Percentiles rank a stretch among this genome's conserved stretches.
Evolutionary conservation across 1,284 basidiomycete species (phyloP).

Genomic region (Cryptococcus jaspeensis): DNA sequence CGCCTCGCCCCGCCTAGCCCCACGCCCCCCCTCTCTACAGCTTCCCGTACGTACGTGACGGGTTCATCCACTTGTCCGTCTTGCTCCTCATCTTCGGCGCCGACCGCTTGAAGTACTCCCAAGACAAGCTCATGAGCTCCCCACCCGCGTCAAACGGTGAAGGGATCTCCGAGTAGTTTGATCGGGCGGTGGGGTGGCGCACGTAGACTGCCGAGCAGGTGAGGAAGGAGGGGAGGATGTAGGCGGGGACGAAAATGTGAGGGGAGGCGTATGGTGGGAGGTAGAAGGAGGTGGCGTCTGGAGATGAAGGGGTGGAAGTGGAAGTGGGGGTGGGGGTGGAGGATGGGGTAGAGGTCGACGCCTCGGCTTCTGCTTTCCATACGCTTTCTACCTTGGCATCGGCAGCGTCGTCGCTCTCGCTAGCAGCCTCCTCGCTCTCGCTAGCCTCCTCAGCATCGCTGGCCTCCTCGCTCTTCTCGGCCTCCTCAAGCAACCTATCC

Average conservation of each 20-base stretch:
- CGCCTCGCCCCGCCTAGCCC: background rate
- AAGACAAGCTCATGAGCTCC: conserved; percentile 73
- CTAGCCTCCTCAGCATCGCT: conserved; percentile 14
- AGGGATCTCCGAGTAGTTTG: conserved; percentile 87
- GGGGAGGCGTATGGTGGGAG: conserved; percentile 86
- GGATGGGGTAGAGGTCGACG: conserved; percentile 31
- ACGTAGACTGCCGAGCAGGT: conserved; percentile 94
- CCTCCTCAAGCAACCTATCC: too few relatives aligned
- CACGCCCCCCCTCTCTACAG: conserved; percentile 18
- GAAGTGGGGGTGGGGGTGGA: conserved; percentile 18
- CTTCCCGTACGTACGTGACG: conserved; percentile 39
- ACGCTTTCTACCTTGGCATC: too few relatives aligned
- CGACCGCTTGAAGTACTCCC: conserved; percentile 78
- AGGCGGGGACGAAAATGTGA: conserved; percentile 92
- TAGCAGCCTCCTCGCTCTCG: conserved; percentile 15
- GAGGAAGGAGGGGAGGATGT: conserved; percentile 84
- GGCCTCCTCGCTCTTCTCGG: conserved; percentile 13
- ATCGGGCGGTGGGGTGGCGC: conserved; percentile 90
- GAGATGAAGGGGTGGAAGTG: conserved; percentile 15
- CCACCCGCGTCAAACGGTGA: conserved; percentile 92
- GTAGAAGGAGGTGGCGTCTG: conserved; percentile 58
- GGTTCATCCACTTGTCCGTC: conserved; percentile 66
- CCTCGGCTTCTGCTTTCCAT: conserved; percentile 2
- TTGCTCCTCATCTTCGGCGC: conserved; percentile 65
- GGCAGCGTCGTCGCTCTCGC: conserved; percentile 7